These are phyloP conservation scores for Paradendryphiella salina DNA, from an alignment of 2,329 filamentous ascomycete species.

Conservation along the genomic window DNA sequence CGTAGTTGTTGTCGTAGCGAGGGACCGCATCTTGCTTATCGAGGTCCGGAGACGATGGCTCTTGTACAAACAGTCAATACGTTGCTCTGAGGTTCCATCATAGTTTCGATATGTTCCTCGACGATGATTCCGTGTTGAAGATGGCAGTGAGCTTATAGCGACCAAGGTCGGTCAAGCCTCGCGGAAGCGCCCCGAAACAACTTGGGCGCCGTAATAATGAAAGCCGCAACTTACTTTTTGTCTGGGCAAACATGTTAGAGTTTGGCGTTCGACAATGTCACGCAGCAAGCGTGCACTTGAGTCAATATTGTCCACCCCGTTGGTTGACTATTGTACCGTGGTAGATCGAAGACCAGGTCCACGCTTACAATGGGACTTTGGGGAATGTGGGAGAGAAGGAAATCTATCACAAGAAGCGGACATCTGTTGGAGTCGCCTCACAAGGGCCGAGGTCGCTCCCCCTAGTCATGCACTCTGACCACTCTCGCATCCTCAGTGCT, in stretches of 20 bases:
- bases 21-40: constrained; percentile 22
- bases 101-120: background rate
- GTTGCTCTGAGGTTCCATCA: background rate
- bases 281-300: background rate
- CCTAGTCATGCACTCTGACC: constrained; percentile 13
- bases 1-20: constrained; percentile 42
- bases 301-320: constrained; percentile 1
- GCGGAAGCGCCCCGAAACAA: background rate
- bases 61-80: constrained; percentile 24
- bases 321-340: constrained; percentile 3
- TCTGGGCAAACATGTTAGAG: constrained; percentile 37
- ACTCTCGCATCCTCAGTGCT: constrained; percentile 6
- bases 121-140: background rate
- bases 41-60: constrained; percentile 20
- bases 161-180: constrained; percentile 5
- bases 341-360: constrained; percentile 2
- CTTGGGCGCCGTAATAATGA: constrained; percentile 14
- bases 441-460: constrained; percentile 24
- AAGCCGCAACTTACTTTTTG: constrained; percentile 36
- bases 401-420: constrained; percentile 2
- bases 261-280: background rate
- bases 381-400: constrained; percentile 1
- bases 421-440: background rate
- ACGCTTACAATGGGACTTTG: constrained; percentile 1
- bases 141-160: constrained; percentile 8